Base-by-base conservation (phyloP, 768 basidiomycete genomes). In the Tylopilus rubrobrunneus region DNA sequence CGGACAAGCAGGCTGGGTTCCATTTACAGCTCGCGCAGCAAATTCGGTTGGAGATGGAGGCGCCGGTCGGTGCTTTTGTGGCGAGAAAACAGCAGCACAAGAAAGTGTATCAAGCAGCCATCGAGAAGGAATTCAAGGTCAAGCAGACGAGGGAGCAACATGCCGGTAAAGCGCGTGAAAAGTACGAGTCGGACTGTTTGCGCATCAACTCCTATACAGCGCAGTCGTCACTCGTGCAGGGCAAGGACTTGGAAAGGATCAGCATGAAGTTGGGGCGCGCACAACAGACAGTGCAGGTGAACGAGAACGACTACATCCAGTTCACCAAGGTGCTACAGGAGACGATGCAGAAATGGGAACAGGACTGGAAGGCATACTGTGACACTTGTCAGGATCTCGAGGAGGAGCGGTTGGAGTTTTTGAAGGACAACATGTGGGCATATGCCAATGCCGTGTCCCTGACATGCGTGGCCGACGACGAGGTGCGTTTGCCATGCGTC, bases 371-470 rank as follows among this genome's bases (percentile, higher is more conserved):
- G 71, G 75, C 75, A 3, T 98, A 97, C 72, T 95, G 92, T 65
- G 97, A 99, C 70, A 83, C 82, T 42, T 92, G 92, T 57, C 97
- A 99, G 71, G 97, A 99, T 73, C 73, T 97, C 47, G 97, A 99
- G 64, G 94, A 98, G 62, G 87, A 94, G 54, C 82, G 97, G n/a
- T 73, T 95, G 65, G 92, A 94, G 56, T 92, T 96, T 67, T 85
- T 89, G 76, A 98, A 96, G 73, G 92, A 95, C 67, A 91, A 90
- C 60, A 79, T 97, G 71, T 99, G 97, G 96, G 82, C 84, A 7
- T 98, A 92, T 68, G 94, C 97, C 0, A 99, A 99, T 68, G 87
- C 88, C 1, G 86, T 97, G n/a, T 97, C 95, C 14, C 91, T 89
- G 11, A 89, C 95, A 14, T 98, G 97, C 62, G 95, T 99, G 17